Base-by-base conservation (phyloP, 2,329 filamentous ascomycete species). In the Laburnicola sp. region DNA sequence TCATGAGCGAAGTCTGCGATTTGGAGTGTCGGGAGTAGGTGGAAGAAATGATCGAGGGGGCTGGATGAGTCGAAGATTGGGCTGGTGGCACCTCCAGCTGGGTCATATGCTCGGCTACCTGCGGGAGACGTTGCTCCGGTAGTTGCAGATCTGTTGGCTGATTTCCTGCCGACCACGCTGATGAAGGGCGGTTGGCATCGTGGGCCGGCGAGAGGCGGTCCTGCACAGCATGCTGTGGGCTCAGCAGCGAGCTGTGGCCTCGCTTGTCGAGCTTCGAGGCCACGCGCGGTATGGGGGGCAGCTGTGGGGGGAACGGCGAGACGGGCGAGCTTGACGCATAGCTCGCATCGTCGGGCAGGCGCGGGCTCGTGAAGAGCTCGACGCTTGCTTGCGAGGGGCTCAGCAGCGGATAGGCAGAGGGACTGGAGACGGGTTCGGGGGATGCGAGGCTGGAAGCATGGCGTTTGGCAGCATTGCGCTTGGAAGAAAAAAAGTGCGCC, bases 401-500 rank as follows among this genome's bases (percentile, higher is more conserved):
- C 16, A 66, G 55, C 40, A 63, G 54, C 40, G 60, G 63, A 27
- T 57, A 57, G 39, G 62, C 57, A 34, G 63, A 39, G 41, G 68
- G 63, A 43, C 62, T 65, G 44, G 57, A 26, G 36, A 61, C 51
- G 39, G 68, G 64, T 35, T 72, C 69, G 36, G 71, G 69, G 9
- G 68, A 68, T 36, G 63, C 63, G 36, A 69, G 59, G 38, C 48
- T 68, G 50, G 72, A 70, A 57, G 63, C 64, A 65, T 68, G 68
- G 58, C 73, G 71, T 62, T 68, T 72, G 53, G 68, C 68, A 51
- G 66, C 66, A 10, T 70, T 68, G 44, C 73, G 60, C 21, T 74
- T 66, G 57, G 74, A 72, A 48, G 71, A 71, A 50, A 74, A 74
- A 65, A 74, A 72, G 58, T 71, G 71, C 57, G 71, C 70, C 70